Conservation (phyloP, 208 protist genomes). For the Trypanosoma caninum region DNA sequence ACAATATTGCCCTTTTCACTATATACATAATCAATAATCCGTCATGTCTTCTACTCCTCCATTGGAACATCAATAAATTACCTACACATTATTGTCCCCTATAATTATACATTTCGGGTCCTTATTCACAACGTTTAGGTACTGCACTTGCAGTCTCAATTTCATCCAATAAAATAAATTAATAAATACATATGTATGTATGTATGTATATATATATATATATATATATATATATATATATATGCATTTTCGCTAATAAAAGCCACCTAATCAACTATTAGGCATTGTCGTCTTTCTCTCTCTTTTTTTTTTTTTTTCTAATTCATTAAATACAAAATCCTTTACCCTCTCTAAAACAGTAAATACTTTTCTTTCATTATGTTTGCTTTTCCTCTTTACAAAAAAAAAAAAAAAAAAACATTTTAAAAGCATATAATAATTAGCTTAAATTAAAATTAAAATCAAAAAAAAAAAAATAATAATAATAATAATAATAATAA, state of each 20-base stretch:
- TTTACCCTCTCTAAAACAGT: not conserved
- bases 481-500: conserved; percentile 19
- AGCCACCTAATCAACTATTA: no score
- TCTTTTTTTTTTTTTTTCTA: not conserved
- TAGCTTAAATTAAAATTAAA: conserved; percentile 5
- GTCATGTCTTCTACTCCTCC: no score
- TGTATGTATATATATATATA: no score
- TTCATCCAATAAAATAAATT: no score
- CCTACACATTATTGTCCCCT: no score
- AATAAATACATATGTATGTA: no score
- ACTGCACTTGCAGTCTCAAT: no score
- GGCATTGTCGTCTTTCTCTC: not conserved
- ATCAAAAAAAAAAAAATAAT: conserved; percentile 8
- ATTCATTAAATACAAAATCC: not conserved
- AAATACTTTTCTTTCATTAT: not conserved
- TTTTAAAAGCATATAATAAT: not conserved
- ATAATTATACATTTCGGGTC: no score
- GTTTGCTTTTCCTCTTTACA: not conserved
- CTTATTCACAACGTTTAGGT: no score
- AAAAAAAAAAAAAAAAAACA: not conserved
- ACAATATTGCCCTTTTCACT: not conserved
- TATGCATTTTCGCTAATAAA: not conserved
- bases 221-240: no score
- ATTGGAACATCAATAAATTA: no score
- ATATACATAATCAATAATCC: no score